A percentile compares a stretch with the other conserved stretches of the same genome.
Conservation (phyloP, 2,329 filamentous ascomycete genomes). For the Trichoderma endophyticum region DNA sequence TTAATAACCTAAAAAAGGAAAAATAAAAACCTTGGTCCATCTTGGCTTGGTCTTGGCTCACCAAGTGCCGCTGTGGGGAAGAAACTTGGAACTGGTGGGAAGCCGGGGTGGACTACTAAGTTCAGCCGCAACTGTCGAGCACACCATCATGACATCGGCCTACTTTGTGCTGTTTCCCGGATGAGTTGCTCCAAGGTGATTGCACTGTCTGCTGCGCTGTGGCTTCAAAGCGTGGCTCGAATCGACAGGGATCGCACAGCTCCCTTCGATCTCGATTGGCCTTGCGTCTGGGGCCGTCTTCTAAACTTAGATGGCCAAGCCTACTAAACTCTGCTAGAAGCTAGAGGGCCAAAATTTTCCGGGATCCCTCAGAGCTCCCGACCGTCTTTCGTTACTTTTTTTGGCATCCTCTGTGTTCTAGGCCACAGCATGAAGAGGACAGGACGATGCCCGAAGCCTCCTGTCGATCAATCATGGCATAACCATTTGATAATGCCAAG, state of each 20-base stretch:
- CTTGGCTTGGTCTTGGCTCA: not conserved
- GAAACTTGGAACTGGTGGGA: not conserved
- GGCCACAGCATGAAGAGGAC: not conserved
- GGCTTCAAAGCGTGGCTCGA: slow-evolving; percentile 2
- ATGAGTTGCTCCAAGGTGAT: not conserved
- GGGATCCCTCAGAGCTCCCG: not conserved
- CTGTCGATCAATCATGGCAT: slow-evolving; percentile 7
- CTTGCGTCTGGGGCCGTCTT: not conserved
- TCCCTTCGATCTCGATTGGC: slow-evolving; percentile 4
- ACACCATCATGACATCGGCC: slow-evolving; percentile 2
- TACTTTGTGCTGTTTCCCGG: not conserved
- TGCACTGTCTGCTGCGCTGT: not conserved
- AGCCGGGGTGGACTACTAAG: not conserved
- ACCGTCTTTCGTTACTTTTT: not conserved
- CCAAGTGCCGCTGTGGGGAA: not conserved
- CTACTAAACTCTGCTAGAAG: not conserved
- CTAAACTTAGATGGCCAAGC: slow-evolving; percentile 8
- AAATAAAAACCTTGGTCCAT: slow-evolving; percentile 3
- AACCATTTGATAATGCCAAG: slow-evolving; percentile 13
- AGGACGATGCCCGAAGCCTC: not conserved
- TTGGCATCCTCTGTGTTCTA: not conserved
- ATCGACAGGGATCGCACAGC: not conserved
- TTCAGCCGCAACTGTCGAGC: slow-evolving; percentile 16
- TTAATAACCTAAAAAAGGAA: slow-evolving; percentile 9
- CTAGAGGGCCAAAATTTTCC: not conserved